Base-by-base conservation (phyloP, 148 eudicot species). In the Talinum fruticosum region DNA sequence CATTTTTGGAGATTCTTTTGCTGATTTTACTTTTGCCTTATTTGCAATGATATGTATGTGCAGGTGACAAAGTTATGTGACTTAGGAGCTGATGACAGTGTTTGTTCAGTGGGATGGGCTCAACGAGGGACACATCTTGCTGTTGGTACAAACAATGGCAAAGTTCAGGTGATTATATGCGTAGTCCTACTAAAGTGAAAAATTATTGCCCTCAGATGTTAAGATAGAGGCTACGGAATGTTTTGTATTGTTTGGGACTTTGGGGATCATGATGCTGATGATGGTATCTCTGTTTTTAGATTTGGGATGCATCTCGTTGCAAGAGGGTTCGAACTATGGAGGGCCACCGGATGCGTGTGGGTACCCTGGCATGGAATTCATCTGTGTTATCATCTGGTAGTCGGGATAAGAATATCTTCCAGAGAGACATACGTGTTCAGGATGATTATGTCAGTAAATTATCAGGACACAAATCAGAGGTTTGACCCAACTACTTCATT, bases 71-170 rank as follows among this genome's bases (percentile, higher is more conserved):
- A 93, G 81, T 82, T 93, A 79, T 93, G 97, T 80, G 98, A 93
- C 67, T 82, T 93, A 85, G 98, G 98, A 66, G 49, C 76, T 67
- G 98, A 93, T 77, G 97, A 93, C 76, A 91, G 87, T 76, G 97
- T 93, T 10, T 90, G 98, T 81, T 93, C 97, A 21, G 98, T 93
- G 69, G 97, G 94, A 69, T 93, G 97, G 98, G 97, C 98, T 72
- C 92, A 89, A 72, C 89, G 95, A 13, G 95, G 98, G 71, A 86
- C 95, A 28, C 89, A 89, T 85, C 86, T 94, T 64, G 98, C 98
- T 51, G 87, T 94, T 71, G 97, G 98, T 73, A 90, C 94, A 23
- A 87, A 84, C 84, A 81, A 78, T 72, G 97, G 98, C 45, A 89
- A 89, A 82, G 86, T 93, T 72, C 98, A 91, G 89, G 96, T 92